phyloP scores from a whole-genome alignment of 2,329 filamentous ascomycete genomes.

The Cytospora leucostoma region DNA sequence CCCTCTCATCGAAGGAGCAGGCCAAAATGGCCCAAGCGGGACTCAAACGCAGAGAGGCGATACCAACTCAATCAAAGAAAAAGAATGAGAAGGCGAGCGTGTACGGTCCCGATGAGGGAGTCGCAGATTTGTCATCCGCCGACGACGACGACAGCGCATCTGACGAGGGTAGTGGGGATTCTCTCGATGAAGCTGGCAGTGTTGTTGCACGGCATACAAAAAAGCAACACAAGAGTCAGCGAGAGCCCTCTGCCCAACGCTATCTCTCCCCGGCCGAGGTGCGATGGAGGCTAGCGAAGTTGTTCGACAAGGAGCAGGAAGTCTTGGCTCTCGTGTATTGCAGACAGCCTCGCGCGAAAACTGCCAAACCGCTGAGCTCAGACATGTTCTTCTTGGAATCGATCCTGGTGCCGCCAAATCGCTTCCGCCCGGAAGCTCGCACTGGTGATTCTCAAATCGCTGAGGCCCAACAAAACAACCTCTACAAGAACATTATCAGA shows the following conservation, averaged over 20 bases:
- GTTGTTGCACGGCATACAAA: constrained; percentile 57
- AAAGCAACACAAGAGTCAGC: constrained; percentile 38
- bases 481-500: constrained; percentile 83
- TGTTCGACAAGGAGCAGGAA: constrained; percentile 87
- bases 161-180: constrained; percentile 48
- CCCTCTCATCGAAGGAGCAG: constrained; percentile 72
- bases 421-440: constrained; percentile 82
- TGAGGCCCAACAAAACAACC: constrained; percentile 83
- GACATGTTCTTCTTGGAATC: constrained; percentile 95
- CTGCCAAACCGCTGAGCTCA: constrained; percentile 60
- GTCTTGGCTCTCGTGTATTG: constrained; percentile 84
- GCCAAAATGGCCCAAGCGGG: constrained; percentile 71
- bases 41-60: constrained; percentile 69
- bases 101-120: constrained; percentile 65
- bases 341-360: constrained; percentile 65
- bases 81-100: constrained; percentile 40
- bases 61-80: constrained; percentile 53
- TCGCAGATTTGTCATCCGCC: constrained; percentile 63
- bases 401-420: constrained; percentile 88
- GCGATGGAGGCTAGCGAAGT: constrained; percentile 70
- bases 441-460: constrained; percentile 80
- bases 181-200: constrained; percentile 56
- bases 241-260: constrained; percentile 55
- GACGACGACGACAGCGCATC: constrained; percentile 38
- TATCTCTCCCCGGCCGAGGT: constrained; percentile 86